Percentiles rank a stretch among this genome's conserved stretches.
phyloP scores from a whole-genome alignment of 768 basidiomycete genomes.

The Boletellus ananiceps region DNA sequence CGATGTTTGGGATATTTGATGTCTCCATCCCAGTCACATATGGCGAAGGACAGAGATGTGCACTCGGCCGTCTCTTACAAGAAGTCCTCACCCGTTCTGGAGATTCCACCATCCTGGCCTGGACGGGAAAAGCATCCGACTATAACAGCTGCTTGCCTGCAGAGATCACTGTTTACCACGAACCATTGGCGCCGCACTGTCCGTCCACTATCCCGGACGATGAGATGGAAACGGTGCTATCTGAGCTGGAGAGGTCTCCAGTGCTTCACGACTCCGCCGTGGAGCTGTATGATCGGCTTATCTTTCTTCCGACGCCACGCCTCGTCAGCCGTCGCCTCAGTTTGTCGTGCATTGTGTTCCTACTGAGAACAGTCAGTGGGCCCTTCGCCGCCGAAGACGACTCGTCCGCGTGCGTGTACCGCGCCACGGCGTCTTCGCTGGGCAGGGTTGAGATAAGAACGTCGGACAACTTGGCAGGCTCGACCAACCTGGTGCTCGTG shows the following conservation, averaged over 20 bases:
- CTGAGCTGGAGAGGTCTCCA: background rate
- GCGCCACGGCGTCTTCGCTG: conserved; percentile 7
- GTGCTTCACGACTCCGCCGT: conserved; percentile 4
- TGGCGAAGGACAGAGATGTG: conserved; percentile 22
- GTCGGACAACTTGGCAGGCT: conserved; percentile 2
- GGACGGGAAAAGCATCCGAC: conserved; percentile 17
- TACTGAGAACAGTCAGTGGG: conserved; percentile 7
- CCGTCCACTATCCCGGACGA: conserved; percentile 6
- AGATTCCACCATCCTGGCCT: conserved; percentile 13
- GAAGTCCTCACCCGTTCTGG: conserved; percentile 14
- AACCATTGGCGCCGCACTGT: conserved; percentile 1
- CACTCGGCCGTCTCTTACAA: conserved; percentile 20
- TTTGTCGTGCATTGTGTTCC: conserved; percentile 13
- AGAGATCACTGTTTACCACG: conserved; percentile 15
- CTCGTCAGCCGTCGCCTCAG: conserved; percentile 15
- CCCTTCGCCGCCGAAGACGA: background rate
- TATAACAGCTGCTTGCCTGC: conserved; percentile 25
- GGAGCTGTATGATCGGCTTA: conserved; percentile 9
- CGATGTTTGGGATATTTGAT: conserved; percentile 24
- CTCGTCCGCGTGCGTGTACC: conserved; percentile 7
- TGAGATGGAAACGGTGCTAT: conserved; percentile 7
- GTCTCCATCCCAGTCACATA: conserved; percentile 17
- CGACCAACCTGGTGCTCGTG: conserved; percentile 15
- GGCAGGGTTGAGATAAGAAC: conserved; percentile 12
- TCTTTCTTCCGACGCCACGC: conserved; percentile 10